phyloP scores from a whole-genome alignment of 352 stramenopile genomes.

The Phytopythium delawarense region DNA sequence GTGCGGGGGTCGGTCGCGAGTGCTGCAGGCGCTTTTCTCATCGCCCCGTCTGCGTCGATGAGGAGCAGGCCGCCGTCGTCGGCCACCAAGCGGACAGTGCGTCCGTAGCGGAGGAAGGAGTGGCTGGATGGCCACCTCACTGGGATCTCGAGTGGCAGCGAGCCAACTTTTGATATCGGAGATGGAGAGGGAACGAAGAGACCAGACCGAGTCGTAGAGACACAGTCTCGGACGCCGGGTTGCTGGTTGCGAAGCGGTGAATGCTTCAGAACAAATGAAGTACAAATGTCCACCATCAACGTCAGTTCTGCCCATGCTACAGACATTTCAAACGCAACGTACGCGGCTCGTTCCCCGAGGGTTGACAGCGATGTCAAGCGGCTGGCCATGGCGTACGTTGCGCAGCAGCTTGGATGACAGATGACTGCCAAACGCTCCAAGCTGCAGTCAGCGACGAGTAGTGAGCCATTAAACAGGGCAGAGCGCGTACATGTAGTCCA shows the following conservation, averaged over 20 bases:
- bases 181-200: background rate
- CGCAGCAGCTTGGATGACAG: slow-evolving; percentile 46
- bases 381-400: slow-evolving; percentile 57
- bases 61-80: slow-evolving; percentile 34
- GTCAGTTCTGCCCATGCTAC: background rate
- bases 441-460: slow-evolving; percentile 1
- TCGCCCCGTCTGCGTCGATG: slow-evolving; percentile 25
- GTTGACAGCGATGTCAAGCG: slow-evolving; percentile 31
- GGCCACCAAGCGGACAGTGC: slow-evolving; percentile 31
- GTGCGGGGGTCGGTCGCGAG: slow-evolving; percentile 25
- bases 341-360: background rate
- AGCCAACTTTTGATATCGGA: background rate
- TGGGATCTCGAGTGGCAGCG: background rate
- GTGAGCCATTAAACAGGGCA: background rate
- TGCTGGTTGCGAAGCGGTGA: background rate
- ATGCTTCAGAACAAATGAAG: background rate
- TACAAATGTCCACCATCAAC: background rate
- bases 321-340: background rate
- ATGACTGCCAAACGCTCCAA: slow-evolving; percentile 18
- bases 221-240: background rate
- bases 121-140: background rate
- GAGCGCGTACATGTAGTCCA: slow-evolving; percentile 58
- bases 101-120: slow-evolving; percentile 27
- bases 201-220: background rate
- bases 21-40: slow-evolving; percentile 24